Evolutionary conservation across 2,329 filamentous ascomycete genomes (phyloP), one percentile per base, ranked within the genome.

Genomic region (Acephala macrosclerotiorum): DNA sequence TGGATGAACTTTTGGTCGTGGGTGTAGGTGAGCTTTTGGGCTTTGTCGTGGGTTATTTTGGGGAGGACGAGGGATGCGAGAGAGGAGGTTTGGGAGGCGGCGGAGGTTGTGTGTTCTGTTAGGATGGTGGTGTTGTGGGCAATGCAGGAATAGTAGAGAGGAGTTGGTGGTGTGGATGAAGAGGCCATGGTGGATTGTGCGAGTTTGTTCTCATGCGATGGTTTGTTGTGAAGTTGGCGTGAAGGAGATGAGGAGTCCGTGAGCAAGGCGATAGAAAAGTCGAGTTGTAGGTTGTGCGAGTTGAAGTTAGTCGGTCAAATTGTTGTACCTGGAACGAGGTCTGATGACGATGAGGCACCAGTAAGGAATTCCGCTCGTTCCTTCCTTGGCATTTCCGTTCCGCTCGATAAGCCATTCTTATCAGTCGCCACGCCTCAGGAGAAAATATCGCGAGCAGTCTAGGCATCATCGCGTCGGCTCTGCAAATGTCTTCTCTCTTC

Each of bases 51-150:
- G 63, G 86, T 85, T 83, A 99, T 97, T 79, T 97, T 97, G 65
- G 96, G 96, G 53, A 99, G 93, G 82, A 99, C 94, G 74, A 97
- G 85, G 53, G 94, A 96, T 72, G 95, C 93, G 74, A 98, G 91
- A 14, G 91, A 94, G 4, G 93, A 94, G 64, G 93, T 92, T 72
- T 93, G 89, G 49, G 91, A 93, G 11, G 91, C 90, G 68, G 94
- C 91, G 1, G 93, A 93, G 38, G 93, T 90, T 58, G 93, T 96
- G 83, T 96, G 95, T 82, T 99, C 96, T 75, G 92, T 83, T 67
- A 99, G 89, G 80, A 99, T 97, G 55, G 94, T 98, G 63, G 89
- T 92, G 76, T 96, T 91, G 82, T 98, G 90, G 59, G 96, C 94
- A 79, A 99, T 96, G 82, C 96, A 98, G 72, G 93, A 90, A 82